Percentiles rank a stretch among this genome's conserved stretches.
These are phyloP conservation scores for Camillea tinctor DNA, from an alignment of 2,329 filamentous ascomycete species.

Conservation along the genomic window DNA sequence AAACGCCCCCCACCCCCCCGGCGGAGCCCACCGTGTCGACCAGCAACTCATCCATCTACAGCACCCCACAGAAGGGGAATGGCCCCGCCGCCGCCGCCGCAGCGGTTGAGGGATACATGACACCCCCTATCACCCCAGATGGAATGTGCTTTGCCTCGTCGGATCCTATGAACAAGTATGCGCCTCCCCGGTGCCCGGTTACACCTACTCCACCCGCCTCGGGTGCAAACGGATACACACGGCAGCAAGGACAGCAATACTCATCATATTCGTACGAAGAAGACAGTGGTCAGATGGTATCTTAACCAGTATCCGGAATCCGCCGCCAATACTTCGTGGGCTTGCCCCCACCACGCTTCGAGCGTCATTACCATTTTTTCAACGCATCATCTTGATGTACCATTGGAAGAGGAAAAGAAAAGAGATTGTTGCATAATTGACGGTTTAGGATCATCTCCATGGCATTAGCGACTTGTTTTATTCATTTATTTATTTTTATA, in stretches of 20 bases:
- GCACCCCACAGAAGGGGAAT: constrained; percentile 76
- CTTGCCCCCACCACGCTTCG: constrained; percentile 18
- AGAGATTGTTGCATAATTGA: constrained; percentile 45
- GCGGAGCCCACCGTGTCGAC: constrained; percentile 47
- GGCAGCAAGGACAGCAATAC: constrained; percentile 44
- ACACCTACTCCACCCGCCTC: constrained; percentile 58
- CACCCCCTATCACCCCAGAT: constrained; percentile 82
- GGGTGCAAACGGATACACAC: constrained; percentile 35
- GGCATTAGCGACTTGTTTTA: constrained; percentile 47
- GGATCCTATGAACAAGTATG: constrained; percentile 44
- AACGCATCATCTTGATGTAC: constrained; percentile 34
- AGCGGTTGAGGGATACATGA: constrained; percentile 73
- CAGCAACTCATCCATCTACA: constrained; percentile 63
- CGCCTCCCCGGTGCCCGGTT: constrained; percentile 58
- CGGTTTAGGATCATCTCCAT: constrained; percentile 44
- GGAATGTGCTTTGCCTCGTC: constrained; percentile 53
- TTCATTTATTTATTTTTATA: constrained; percentile 29
- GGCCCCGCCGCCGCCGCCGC: constrained; percentile 58
- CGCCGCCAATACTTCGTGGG: constrained; percentile 14
- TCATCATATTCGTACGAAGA: constrained; percentile 45
- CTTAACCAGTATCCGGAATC: constrained; percentile 12
- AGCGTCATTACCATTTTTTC: constrained; percentile 8
- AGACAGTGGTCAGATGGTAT: constrained; percentile 34
- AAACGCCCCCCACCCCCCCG: constrained; percentile 59
- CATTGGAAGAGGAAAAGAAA: constrained; percentile 42